Evolutionary conservation across 345 rosid genomes (phyloP).

Genomic region (Bruguiera parviflora): DNA sequence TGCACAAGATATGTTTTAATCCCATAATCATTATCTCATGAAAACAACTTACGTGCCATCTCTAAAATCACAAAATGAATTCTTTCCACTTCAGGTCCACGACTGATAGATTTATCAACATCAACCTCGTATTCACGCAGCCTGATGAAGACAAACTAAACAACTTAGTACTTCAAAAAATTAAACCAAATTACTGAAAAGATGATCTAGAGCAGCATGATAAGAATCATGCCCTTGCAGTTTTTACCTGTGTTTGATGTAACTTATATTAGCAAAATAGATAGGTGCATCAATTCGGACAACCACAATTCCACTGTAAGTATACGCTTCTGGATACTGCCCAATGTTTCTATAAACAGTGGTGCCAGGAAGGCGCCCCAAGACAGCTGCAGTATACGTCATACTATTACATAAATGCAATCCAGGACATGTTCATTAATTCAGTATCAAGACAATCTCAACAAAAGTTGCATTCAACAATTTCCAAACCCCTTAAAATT

Average conservation of each 20-base stretch:
- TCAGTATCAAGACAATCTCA: not conserved
- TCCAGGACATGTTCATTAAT: not conserved
- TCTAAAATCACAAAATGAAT: slow-evolving; percentile 81
- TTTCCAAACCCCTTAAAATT: too few relatives aligned
- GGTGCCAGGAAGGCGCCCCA: slow-evolving; percentile 99
- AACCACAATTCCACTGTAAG: slow-evolving; percentile 85
- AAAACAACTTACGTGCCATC: slow-evolving; percentile 80
- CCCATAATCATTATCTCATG: not conserved
- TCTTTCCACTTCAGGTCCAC: slow-evolving; percentile 85
- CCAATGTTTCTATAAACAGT: slow-evolving; percentile 82
- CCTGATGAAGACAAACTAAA: slow-evolving; percentile 38
- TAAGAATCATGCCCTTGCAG: not conserved
- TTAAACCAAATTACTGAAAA: not conserved
- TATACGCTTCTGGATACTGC: slow-evolving; percentile 97
- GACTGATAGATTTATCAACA: slow-evolving; percentile 62
- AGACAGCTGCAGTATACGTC: slow-evolving; percentile 57
- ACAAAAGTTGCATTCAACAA: not conserved
- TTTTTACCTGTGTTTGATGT: slow-evolving; percentile 78
- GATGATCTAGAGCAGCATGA: not conserved
- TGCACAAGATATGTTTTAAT: not conserved
- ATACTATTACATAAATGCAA: slow-evolving; percentile 4
- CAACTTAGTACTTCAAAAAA: slow-evolving; percentile 4
- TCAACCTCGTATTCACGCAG: slow-evolving; percentile 83
- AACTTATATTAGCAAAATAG: slow-evolving; percentile 95
- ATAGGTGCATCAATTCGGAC: slow-evolving; percentile 93